A percentile compares a stretch with the other conserved stretches of the same genome.
Conservation (phyloP, 176 grass and related monocot species). For the Juncus effusus region DNA sequence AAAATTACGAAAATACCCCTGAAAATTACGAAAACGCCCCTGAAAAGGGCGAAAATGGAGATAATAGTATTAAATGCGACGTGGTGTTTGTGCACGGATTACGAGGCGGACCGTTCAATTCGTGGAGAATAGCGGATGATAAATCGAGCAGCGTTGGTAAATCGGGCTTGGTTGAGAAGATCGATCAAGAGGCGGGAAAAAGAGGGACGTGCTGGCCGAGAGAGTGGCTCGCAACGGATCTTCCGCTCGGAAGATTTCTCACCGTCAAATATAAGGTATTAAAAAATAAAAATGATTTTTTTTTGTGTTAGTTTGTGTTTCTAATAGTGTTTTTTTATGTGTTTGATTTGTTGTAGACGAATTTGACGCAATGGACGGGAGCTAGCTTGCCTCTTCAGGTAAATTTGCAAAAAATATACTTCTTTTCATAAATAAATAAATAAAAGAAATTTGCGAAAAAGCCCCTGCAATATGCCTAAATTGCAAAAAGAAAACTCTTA, state of each 20-base stretch:
- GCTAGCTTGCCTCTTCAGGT: slow-evolving; percentile 98
- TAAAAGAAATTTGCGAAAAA: no score
- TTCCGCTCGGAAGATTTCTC: slow-evolving; percentile 76
- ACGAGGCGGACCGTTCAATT: slow-evolving; percentile 91
- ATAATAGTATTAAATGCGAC: slow-evolving; percentile 32
- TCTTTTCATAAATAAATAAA: not conserved
- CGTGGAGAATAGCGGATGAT: slow-evolving; percentile 96
- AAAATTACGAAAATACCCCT: slow-evolving; percentile 32
- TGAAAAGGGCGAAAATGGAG: slow-evolving; percentile 14
- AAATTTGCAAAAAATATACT: slow-evolving; percentile 3
- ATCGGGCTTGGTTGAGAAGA: slow-evolving; percentile 86
- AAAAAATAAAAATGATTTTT: slow-evolving; percentile 12
- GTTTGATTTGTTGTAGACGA: slow-evolving; percentile 47
- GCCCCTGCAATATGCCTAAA: no score
- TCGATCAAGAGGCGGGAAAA: slow-evolving; percentile 92
- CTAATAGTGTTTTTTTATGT: slow-evolving; percentile 18
- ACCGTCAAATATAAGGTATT: slow-evolving; percentile 95
- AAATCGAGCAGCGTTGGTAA: slow-evolving; percentile 92
- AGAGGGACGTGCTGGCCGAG: slow-evolving; percentile 94
- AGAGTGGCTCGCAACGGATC: slow-evolving; percentile 89
- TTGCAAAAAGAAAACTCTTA: no score
- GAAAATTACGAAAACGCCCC: not conserved
- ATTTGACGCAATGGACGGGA: slow-evolving; percentile 97
- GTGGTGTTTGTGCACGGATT: slow-evolving; percentile 96
- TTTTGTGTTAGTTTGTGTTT: not conserved